Conservation (phyloP, 148 eudicot species). For the Persicaria tinctoria region DNA sequence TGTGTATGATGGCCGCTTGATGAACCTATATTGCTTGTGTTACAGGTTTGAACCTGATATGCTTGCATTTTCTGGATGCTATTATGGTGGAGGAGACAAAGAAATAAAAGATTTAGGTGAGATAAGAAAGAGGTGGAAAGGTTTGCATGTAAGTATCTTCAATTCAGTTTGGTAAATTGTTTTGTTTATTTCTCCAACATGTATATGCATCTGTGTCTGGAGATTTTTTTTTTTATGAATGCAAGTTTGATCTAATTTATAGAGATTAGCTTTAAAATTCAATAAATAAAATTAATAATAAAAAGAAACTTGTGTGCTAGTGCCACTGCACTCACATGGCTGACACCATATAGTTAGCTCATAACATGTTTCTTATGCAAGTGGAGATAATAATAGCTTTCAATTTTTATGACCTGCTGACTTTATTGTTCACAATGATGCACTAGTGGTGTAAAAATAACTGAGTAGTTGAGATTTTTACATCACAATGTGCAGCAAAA, state of each 20-base stretch:
- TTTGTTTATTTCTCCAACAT: background rate
- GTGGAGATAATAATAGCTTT: background rate
- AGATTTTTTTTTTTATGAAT: background rate
- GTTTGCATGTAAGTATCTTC: slow-evolving; percentile 70
- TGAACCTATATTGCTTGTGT: slow-evolving; percentile 13
- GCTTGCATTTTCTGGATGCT: slow-evolving; percentile 99
- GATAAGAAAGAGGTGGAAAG: slow-evolving; percentile 91
- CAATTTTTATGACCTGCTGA: background rate
- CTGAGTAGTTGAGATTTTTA: background rate
- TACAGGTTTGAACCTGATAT: slow-evolving; percentile 98
- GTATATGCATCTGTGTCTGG: background rate
- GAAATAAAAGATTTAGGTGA: slow-evolving; percentile 75
- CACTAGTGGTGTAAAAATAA: slow-evolving; percentile 1
- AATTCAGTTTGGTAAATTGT: background rate
- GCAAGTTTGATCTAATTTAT: background rate
- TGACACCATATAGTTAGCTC: background rate
- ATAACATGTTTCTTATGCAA: background rate
- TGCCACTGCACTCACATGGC: background rate
- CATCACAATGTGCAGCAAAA: slow-evolving; percentile 43
- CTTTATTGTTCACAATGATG: background rate
- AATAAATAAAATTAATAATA: background rate
- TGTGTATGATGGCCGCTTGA: background rate
- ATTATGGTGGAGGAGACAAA: slow-evolving; percentile 95
- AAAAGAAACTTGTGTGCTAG: background rate
- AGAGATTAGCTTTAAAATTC: background rate